Base-by-base conservation (phyloP, 306 rosid species). In the Quercus agrifolia region DNA sequence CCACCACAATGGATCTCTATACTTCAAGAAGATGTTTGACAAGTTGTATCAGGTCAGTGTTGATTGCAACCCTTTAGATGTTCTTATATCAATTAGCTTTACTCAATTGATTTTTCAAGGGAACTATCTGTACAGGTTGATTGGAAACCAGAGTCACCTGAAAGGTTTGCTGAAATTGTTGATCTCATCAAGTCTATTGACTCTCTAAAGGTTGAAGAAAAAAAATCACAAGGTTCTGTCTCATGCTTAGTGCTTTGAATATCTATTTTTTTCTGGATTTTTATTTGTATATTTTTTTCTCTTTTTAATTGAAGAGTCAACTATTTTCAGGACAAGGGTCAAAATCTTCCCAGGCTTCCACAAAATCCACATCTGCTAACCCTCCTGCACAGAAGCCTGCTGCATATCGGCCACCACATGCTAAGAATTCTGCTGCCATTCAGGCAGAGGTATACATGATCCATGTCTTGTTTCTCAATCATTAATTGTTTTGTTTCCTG, bases 371-470 rank as follows among this genome's bases (percentile, higher is more conserved):
- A 56, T 57, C 88, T 44, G 51, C 83, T 56, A 90, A 90, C 80
- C 87, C 92, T 17, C 58, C 86, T 61, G 82, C 91, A 21, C 95
- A 84, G 79, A 93, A 91, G 77, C 98, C 97, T 35, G 95, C 95
- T 20, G 97, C 99, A 35, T 92, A 94, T 83, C 90, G 94, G 64
- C 99, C 99, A 12, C 99, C 99, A 57, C 93, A 94, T 81, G 95
- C 97, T 56, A 92, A 92, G 86, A 82, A 20, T 79, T 93, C 97
- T 6, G 95, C 95, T 84, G 82, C 78, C 70, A 80, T 92, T 85
- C 92, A 91, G 90, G 97, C 99, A 14, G 89, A 90, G 97, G 99
- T 94, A 90, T 83, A 15, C 17, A 68, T 55, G 35, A 66, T 30
- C 64, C 33, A 59, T 9, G 59, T 61, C 44, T 69, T 70, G 58